Percentiles rank a stretch among this genome's conserved stretches.
phyloP scores from a whole-genome alignment of 306 rosid genomes.

The Rosa rugosa region DNA sequence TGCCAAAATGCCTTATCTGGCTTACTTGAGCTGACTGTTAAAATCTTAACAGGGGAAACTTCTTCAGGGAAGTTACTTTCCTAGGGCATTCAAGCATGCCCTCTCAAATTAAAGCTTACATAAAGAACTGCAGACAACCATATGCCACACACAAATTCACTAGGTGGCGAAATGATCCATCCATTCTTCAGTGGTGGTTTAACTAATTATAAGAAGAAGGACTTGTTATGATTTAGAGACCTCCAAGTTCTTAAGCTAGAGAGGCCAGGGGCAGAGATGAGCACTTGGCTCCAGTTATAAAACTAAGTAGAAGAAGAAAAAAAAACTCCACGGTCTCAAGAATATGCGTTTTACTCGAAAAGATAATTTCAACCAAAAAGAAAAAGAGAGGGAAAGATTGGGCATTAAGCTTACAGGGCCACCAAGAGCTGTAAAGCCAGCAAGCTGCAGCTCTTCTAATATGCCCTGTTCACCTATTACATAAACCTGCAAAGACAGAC shows the following conservation, averaged over 20 bases:
- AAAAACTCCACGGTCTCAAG: too few relatives aligned
- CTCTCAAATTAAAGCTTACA: neutral
- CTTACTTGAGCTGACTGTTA: neutral
- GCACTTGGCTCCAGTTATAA: too few relatives aligned
- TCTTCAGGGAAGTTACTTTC: neutral
- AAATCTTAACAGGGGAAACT: neutral
- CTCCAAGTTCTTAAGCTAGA: too few relatives aligned
- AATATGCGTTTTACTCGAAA: too few relatives aligned
- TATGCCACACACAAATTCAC: neutral
- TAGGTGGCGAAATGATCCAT: neutral
- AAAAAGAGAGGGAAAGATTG: neutral
- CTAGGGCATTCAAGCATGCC: neutral
- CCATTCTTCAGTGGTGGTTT: too few relatives aligned
- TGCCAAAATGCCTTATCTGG: neutral
- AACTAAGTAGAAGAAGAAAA: too few relatives aligned
- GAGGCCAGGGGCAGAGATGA: too few relatives aligned
- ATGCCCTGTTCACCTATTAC: conserved; percentile 90
- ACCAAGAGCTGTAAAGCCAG: conserved; percentile 87
- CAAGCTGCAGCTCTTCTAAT: conserved; percentile 78
- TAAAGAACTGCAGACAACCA: neutral
- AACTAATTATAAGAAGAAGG: too few relatives aligned
- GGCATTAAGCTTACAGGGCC: conserved; percentile 69
- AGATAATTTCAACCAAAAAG: neutral
- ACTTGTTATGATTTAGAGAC: too few relatives aligned
- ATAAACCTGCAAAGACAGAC: conserved; percentile 59